phyloP scores from a whole-genome alignment of 225 moss, liverwort and hornwort genomes.

The Anthoceros angustus region DNA sequence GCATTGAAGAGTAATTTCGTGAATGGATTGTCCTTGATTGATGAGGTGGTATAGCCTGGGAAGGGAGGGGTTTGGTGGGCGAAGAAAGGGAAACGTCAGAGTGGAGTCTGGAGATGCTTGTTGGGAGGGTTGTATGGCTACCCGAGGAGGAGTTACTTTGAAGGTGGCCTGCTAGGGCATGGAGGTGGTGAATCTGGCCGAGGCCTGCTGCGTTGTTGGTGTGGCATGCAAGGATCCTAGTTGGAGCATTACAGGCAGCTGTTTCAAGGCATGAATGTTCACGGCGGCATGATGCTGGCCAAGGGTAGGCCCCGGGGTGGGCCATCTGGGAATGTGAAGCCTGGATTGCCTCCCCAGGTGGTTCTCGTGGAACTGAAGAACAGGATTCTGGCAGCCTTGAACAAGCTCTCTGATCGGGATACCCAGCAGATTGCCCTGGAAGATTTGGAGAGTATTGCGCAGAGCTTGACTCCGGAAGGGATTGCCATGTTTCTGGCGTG shows the following conservation, averaged over 20 bases:
- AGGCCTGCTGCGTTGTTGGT: neutral
- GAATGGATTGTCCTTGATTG: too few relatives aligned
- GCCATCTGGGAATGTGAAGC: neutral
- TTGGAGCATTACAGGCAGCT: neutral
- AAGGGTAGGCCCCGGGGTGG: neutral
- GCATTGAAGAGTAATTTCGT: too few relatives aligned
- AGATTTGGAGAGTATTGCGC: slow-evolving; percentile 56
- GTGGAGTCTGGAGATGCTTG: too few relatives aligned
- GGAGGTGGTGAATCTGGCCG: neutral
- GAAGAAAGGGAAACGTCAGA: too few relatives aligned
- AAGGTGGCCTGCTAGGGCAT: neutral
- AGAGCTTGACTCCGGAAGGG: slow-evolving; percentile 39
- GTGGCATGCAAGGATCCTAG: neutral
- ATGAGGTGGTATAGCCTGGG: too few relatives aligned
- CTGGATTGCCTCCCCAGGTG: slow-evolving; percentile 14
- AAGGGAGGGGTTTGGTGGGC: too few relatives aligned
- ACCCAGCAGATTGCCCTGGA: slow-evolving; percentile 82
- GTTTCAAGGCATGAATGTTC: neutral
- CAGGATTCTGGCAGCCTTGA: slow-evolving; percentile 49
- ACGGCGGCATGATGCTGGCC: slow-evolving; percentile 2
- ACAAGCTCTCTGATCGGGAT: slow-evolving; percentile 69
- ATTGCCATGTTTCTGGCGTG: slow-evolving; percentile 59
- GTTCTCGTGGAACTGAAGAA: slow-evolving; percentile 61
- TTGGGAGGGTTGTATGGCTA: neutral
- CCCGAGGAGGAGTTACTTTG: neutral